These are phyloP conservation scores for Centaurea solstitialis DNA, from an alignment of 129 eudicot species.

Conservation along the genomic window DNA sequence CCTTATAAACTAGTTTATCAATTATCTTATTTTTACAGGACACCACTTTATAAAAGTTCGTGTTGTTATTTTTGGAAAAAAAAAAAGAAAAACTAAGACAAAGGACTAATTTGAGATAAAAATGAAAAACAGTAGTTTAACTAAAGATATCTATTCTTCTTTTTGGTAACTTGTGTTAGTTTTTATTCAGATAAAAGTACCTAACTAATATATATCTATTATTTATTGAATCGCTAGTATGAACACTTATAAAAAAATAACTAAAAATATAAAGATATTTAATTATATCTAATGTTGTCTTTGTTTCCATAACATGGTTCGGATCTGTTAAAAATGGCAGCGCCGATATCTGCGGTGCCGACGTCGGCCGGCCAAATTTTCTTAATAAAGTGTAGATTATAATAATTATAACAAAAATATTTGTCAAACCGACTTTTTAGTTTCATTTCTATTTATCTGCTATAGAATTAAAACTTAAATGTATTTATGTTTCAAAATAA, in stretches of 20 bases:
- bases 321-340: not conserved
- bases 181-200: no score
- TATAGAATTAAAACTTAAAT: not conserved
- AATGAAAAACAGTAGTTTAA: not conserved
- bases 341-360: constrained; percentile 45
- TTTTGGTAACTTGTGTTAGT: not conserved
- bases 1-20: no score
- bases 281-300: not conserved
- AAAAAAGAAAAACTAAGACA: no score
- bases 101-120: not conserved
- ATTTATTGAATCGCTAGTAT: not conserved
- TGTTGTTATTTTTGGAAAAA: no score
- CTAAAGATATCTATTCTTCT: not conserved
- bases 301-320: not conserved
- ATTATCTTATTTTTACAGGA: no score
- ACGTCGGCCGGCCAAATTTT: constrained; percentile 42
- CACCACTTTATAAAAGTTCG: no score
- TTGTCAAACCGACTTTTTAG: constrained; percentile 30
- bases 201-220: no score
- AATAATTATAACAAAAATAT: not conserved
- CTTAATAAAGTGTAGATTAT: not conserved
- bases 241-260: not conserved
- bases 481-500: no score
- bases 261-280: not conserved
- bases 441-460: not conserved